Conservation (phyloP, 176 grass and related monocot species). For the Cenchrus fungigraminus region DNA sequence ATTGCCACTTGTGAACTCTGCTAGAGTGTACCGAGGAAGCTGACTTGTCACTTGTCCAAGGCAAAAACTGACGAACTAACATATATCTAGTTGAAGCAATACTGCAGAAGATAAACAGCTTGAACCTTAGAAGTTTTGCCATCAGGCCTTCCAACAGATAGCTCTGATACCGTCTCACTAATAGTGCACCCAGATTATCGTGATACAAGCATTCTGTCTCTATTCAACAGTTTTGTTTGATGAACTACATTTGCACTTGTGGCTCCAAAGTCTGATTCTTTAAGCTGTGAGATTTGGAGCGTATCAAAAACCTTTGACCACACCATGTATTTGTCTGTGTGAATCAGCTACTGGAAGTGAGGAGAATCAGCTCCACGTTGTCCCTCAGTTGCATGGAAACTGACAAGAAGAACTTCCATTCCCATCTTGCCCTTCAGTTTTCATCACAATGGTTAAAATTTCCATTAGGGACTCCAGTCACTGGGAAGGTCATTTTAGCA, state of each 20-base stretch:
- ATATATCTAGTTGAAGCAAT: neutral
- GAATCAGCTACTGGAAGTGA: neutral
- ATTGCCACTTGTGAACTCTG: neutral
- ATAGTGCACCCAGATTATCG: neutral
- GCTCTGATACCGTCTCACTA: neutral
- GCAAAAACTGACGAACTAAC: neutral
- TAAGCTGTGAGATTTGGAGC: neutral
- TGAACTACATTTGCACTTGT: slow-evolving; percentile 1
- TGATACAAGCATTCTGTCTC: neutral
- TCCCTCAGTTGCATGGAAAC: slow-evolving; percentile 12
- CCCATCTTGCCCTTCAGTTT: slow-evolving; percentile 16
- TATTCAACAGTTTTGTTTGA: neutral
- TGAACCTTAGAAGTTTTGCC: neutral
- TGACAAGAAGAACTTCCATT: slow-evolving; percentile 5
- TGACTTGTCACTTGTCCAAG: slow-evolving; percentile 6
- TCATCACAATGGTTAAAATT: neutral
- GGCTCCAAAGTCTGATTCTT: neutral
- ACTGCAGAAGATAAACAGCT: neutral
- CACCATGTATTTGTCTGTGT: neutral
- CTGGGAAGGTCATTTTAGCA: neutral
- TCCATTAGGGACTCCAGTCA: neutral
- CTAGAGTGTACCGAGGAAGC: slow-evolving; percentile 19
- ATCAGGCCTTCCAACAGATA: neutral
- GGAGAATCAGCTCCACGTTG: neutral
- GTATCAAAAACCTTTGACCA: neutral